Evolutionary conservation across 2,329 filamentous ascomycete genomes (phyloP).

Genomic region (Epichloe aotearoae): DNA sequence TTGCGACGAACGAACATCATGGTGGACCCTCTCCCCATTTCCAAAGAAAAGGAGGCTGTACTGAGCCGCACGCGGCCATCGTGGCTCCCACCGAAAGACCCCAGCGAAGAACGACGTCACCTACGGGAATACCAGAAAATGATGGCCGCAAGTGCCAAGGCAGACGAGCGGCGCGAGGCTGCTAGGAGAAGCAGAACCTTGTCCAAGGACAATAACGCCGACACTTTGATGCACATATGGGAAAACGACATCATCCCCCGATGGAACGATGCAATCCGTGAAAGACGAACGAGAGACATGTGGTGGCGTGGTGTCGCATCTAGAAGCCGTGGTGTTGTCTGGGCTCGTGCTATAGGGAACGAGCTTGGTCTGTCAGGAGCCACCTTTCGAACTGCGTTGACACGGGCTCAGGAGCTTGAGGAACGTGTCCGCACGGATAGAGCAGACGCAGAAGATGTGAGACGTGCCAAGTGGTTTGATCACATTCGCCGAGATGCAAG

Average conservation of each 20-base stretch:
- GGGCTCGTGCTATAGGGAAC: constrained; percentile 61
- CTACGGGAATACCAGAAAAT: constrained; percentile 75
- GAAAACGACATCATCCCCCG: constrained; percentile 64
- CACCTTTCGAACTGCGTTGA: constrained; percentile 58
- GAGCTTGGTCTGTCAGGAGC: constrained; percentile 52
- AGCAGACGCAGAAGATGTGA: constrained; percentile 38
- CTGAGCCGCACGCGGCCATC: constrained; percentile 68
- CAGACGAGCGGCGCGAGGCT: constrained; percentile 45
- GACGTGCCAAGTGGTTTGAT: constrained; percentile 46
- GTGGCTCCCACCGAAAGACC: constrained; percentile 78
- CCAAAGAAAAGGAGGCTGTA: constrained; percentile 76
- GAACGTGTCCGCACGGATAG: constrained; percentile 38
- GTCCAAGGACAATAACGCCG: constrained; percentile 40
- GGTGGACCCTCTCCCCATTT: constrained; percentile 73
- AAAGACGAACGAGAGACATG: constrained; percentile 57
- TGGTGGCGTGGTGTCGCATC: constrained; percentile 75
- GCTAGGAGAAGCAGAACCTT: constrained; percentile 37
- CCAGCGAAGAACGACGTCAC: constrained; percentile 81
- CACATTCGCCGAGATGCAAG: constrained; percentile 51
- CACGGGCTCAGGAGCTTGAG: constrained; percentile 51
- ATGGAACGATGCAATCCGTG: constrained; percentile 57
- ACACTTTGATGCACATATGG: constrained; percentile 51
- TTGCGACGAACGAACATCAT: constrained; percentile 64
- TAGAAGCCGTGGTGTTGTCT: constrained; percentile 54
- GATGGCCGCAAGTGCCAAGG: constrained; percentile 52